phyloP scores from a whole-genome alignment of 192 early-diverging fungal genomes.

The Gryganskiella cystojenkinii region DNA sequence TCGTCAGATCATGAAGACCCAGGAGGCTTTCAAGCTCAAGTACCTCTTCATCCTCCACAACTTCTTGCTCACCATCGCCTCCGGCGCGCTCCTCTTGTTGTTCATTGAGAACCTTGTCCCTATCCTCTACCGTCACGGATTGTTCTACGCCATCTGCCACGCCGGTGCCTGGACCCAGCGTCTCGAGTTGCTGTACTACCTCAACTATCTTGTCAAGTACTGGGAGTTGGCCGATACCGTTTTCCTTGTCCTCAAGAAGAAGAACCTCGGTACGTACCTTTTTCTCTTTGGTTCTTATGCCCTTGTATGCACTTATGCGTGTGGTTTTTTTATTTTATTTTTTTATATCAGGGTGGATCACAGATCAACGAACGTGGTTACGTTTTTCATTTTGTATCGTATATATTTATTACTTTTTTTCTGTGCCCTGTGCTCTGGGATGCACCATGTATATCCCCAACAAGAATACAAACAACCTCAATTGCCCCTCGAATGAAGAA shows the following conservation, averaged over 20 bases:
- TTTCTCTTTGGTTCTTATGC: not conserved
- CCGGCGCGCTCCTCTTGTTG: slow-evolving; percentile 73
- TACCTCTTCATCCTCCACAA: slow-evolving; percentile 85
- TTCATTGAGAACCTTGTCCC: slow-evolving; percentile 84
- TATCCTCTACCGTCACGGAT: slow-evolving; percentile 72
- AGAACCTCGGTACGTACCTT: slow-evolving; percentile 72
- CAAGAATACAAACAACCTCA: no score
- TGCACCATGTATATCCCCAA: no score
- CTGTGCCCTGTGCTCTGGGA: no score
- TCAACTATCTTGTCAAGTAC: slow-evolving; percentile 95
- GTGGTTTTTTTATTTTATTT: not conserved
- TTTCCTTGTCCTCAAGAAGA: slow-evolving; percentile 88
- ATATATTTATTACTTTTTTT: no score
- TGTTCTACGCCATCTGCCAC: slow-evolving; percentile 79
- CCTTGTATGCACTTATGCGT: not conserved
- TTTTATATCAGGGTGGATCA: no score
- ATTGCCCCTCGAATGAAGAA: no score
- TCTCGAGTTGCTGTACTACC: slow-evolving; percentile 86
- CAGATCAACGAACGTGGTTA: no score
- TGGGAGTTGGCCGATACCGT: slow-evolving; percentile 90
- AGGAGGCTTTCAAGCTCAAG: slow-evolving; percentile 76
- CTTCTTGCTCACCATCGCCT: slow-evolving; percentile 75
- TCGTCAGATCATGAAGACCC: slow-evolving; percentile 73
- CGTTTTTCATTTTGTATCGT: no score
- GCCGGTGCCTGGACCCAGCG: slow-evolving; percentile 78